Percentiles rank a stretch among this genome's conserved stretches.
phyloP scores from a whole-genome alignment of 805 yeast genomes.

The Cyberlindnera subsufficiens region DNA sequence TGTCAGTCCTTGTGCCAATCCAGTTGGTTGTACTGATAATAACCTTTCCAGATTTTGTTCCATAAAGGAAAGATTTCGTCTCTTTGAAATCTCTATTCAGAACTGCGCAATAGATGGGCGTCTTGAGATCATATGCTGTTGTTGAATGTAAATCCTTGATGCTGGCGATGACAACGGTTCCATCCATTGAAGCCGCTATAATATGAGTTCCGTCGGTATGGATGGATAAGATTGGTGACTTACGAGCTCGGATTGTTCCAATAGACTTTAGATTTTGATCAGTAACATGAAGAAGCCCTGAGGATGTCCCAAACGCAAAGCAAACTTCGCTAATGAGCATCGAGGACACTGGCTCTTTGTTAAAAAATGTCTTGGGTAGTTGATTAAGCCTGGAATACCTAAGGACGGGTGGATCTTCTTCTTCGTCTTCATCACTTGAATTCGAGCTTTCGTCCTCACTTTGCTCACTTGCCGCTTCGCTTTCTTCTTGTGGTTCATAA shows the following conservation, averaged over 20 bases:
- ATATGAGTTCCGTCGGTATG: constrained; percentile 68
- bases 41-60: constrained; percentile 87
- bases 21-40: constrained; percentile 72
- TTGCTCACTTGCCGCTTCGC: background rate
- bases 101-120: constrained; percentile 87
- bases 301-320: constrained; percentile 82
- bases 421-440: constrained; percentile 8
- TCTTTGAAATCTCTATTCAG: constrained; percentile 63
- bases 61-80: constrained; percentile 67
- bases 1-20: constrained; percentile 79
- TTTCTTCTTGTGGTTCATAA: constrained; percentile 1
- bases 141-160: constrained; percentile 26
- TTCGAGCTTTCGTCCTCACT: background rate
- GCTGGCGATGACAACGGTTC: constrained; percentile 81
- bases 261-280: constrained; percentile 52
- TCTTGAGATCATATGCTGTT: constrained; percentile 67
- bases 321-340: constrained; percentile 53
- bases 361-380: constrained; percentile 67
- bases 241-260: constrained; percentile 76
- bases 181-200: constrained; percentile 91
- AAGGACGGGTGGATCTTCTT: constrained; percentile 61
- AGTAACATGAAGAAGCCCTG: constrained; percentile 73
- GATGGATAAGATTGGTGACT: constrained; percentile 68
- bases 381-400: constrained; percentile 66
- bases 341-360: constrained; percentile 72